A percentile compares a stretch with the other conserved stretches of the same genome.
Evolutionary conservation across 306 rosid species (phyloP).

Genomic region (Quercus mongolica): DNA sequence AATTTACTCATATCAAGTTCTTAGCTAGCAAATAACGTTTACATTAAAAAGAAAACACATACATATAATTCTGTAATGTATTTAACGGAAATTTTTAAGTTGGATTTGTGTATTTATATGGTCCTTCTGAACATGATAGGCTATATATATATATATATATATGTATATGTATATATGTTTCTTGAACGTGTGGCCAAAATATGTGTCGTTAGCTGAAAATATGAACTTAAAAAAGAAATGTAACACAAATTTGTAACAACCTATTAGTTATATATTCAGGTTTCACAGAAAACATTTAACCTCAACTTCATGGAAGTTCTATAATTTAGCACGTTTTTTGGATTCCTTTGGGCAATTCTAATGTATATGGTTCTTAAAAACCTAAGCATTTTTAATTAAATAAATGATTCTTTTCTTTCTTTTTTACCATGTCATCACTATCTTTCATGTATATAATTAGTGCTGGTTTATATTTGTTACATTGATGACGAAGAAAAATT

Average conservation of each 20-base stretch:
- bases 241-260: neutral
- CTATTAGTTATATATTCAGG: neutral
- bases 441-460: too few species aligned
- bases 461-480: too few species aligned
- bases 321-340: neutral
- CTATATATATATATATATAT: conserved; percentile 9
- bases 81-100: conserved; percentile 26
- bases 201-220: neutral
- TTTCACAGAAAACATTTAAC: neutral
- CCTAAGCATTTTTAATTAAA: too few species aligned
- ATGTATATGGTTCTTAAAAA: too few species aligned
- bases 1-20: neutral
- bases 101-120: conserved; percentile 11
- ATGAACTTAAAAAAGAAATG: neutral
- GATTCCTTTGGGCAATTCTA: too few species aligned
- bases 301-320: neutral
- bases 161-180: too few species aligned
- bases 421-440: too few species aligned
- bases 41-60: conserved; percentile 17
- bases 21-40: neutral
- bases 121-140: conserved; percentile 1
- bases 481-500: too few species aligned
- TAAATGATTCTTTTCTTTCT: too few species aligned
- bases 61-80: conserved; percentile 13
- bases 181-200: neutral